Conservation (phyloP, 2,329 filamentous ascomycete genomes). For the Colletotrichum lupini region DNA sequence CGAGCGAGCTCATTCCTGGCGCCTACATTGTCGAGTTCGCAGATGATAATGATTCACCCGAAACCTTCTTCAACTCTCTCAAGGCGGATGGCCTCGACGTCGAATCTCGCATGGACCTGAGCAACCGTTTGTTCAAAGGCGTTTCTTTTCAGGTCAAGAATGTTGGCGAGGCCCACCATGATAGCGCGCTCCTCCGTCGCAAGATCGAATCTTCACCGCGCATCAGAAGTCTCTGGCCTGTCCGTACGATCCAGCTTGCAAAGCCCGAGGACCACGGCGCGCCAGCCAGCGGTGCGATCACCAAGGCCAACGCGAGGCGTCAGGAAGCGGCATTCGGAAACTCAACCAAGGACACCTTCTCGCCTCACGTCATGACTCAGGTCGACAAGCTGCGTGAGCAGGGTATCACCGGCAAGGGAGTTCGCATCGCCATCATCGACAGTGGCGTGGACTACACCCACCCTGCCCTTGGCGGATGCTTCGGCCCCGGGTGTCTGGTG, state of each 20-base stretch:
- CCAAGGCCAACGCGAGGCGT: constrained; percentile 5
- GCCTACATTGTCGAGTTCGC: constrained; percentile 42
- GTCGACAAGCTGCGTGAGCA: constrained; percentile 53
- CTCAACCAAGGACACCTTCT: constrained; percentile 24
- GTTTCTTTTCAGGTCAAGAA: constrained; percentile 41
- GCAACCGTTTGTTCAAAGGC: constrained; percentile 41
- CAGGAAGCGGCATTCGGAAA: not conserved
- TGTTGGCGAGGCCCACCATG: constrained; percentile 39
- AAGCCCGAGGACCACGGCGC: constrained; percentile 34
- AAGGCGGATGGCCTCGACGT: constrained; percentile 31
- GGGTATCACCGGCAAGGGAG: constrained; percentile 56
- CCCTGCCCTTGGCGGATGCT: constrained; percentile 63
- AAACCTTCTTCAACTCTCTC: constrained; percentile 34
- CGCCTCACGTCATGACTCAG: constrained; percentile 42
- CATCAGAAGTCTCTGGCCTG: constrained; percentile 45
- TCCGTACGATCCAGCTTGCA: constrained; percentile 36
- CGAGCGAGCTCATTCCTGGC: constrained; percentile 32
- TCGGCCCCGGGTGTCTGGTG: constrained; percentile 60
- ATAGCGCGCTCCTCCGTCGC: constrained; percentile 15
- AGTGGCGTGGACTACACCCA: constrained; percentile 59
- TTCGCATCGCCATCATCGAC: constrained; percentile 55
- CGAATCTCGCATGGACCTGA: constrained; percentile 38
- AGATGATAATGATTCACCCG: constrained; percentile 28
- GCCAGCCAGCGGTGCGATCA: not conserved
- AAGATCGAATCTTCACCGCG: constrained; percentile 38